Evolutionary conservation across 768 basidiomycete species (phyloP), one percentile per base, ranked within the genome.

Genomic region (Amanita thiersii): DNA sequence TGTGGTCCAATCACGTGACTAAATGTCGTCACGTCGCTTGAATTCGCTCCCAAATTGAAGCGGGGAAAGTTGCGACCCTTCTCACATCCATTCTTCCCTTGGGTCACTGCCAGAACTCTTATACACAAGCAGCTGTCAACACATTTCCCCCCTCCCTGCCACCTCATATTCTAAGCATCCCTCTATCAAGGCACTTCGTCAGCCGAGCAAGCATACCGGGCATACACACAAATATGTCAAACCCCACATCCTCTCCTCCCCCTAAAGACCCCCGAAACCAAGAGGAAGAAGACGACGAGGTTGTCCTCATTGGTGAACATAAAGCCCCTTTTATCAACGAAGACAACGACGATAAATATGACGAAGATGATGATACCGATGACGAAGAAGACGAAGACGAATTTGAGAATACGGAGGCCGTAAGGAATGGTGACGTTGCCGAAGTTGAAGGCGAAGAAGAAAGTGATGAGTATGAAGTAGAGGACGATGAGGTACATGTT

Each of bases 321-420:
- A n/a, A n/a, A n/a, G n/a, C n/a, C n/a, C n/a, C n/a, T n/a, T n/a
- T n/a, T n/a, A n/a, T n/a, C n/a, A n/a, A 19, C n/a, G 38, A 39
- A 4, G 26, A 29, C 20, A 45, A 51, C 28, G 52, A 26, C 25
- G 54, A 50, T 12, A 53, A 56, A 7, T 54, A 52, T 19, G 50
- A 52, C 24, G 32, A 42, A 12, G 32, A 35, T 15, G 40, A 33
- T 2, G 30, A 19, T 15, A 37, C 18, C 11, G 56, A 54, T 38
- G 56, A 60, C 37, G 56, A 55, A 20, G 55, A 56, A 15, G 56
- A 55, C 7, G 53, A 57, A 35, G 48, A 55, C 12, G 51, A 49
- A 40, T 51, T 35, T 4, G 55, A 53, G 32, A 50, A 41, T 43
- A 55, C 56, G 46, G 56, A 52, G 21, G 51, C 37, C 1, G 47